Conservation (phyloP, 2,329 filamentous ascomycete genomes). For the Verruconis gallopava region DNA sequence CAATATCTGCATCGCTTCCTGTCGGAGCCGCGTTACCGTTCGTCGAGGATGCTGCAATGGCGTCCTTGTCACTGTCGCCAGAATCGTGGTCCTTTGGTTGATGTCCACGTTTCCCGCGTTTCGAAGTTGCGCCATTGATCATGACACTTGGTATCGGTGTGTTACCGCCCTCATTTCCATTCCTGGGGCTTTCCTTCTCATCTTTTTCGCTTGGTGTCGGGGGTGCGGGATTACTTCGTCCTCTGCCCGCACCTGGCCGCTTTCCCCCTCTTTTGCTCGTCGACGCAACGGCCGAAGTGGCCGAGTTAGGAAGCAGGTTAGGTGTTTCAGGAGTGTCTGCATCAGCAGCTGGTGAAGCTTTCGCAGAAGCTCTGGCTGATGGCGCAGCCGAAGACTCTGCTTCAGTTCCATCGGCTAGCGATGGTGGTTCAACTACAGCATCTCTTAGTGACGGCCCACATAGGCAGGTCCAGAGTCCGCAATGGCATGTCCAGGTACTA, state of each 20-base stretch:
- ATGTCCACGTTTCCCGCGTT: slow-evolving; percentile 3
- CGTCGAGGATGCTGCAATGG: background rate
- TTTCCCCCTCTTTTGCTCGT: background rate
- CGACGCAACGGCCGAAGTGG: too few relatives aligned
- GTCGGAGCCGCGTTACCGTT: slow-evolving; percentile 6
- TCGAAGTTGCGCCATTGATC: background rate
- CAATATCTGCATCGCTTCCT: background rate
- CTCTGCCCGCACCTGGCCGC: too few relatives aligned
- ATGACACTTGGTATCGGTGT: background rate
- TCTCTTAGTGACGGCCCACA: background rate
- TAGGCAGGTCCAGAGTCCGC: background rate
- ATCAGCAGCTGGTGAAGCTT: background rate
- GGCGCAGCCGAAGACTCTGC: background rate
- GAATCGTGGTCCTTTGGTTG: background rate
- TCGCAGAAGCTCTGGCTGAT: background rate
- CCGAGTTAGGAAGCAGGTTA: background rate
- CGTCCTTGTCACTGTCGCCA: background rate
- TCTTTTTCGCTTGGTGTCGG: background rate
- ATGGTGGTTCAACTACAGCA: background rate
- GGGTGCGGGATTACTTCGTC: background rate
- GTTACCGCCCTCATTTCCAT: background rate
- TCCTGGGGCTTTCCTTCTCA: background rate
- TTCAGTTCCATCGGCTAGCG: background rate
- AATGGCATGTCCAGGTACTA: background rate
- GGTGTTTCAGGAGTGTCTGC: background rate